A percentile compares a stretch with the other conserved stretches of the same genome.
These are phyloP conservation scores for Caryopteris hybrid DNA, from an alignment of 305 asterid species.

Conservation along the genomic window DNA sequence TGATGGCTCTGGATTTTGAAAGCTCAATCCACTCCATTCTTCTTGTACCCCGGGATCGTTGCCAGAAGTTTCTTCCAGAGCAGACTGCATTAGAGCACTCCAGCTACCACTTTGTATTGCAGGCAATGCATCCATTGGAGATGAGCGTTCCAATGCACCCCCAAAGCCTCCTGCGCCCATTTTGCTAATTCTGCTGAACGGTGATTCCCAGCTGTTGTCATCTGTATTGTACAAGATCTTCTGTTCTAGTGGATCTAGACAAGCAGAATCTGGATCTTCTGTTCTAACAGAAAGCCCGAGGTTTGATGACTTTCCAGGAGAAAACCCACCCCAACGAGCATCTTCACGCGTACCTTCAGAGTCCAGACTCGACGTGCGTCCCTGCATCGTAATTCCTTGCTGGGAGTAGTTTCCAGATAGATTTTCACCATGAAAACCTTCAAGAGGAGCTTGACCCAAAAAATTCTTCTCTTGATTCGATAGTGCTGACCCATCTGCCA, in stretches of 20 bases:
- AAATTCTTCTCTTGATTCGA: slow-evolving; percentile 34
- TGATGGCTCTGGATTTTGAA: slow-evolving; percentile 63
- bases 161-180: slow-evolving; percentile 29
- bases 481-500: slow-evolving; percentile 24
- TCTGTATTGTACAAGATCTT: slow-evolving; percentile 56
- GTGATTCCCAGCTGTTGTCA: slow-evolving; percentile 47
- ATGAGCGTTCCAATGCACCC: slow-evolving; percentile 28
- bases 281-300: slow-evolving; percentile 33
- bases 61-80: slow-evolving; percentile 68
- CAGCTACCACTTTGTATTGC: slow-evolving; percentile 66
- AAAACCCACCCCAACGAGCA: slow-evolving; percentile 9
- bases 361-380: slow-evolving; percentile 4
- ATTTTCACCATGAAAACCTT: slow-evolving; percentile 27
- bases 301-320: slow-evolving; percentile 5
- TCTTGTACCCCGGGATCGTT: slow-evolving; percentile 64
- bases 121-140: slow-evolving; percentile 17
- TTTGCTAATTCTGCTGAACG: slow-evolving; percentile 29
- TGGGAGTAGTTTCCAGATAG: slow-evolving; percentile 32
- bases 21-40: slow-evolving; percentile 72
- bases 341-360: slow-evolving; percentile 20
- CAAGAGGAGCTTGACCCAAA: slow-evolving; percentile 37
- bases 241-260: slow-evolving; percentile 68
- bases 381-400: slow-evolving; percentile 23
- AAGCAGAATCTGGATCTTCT: slow-evolving; percentile 39
- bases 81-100: slow-evolving; percentile 91